phyloP scores from a whole-genome alignment of 2,329 filamentous ascomycete genomes.

The Microdochium nivale region DNA sequence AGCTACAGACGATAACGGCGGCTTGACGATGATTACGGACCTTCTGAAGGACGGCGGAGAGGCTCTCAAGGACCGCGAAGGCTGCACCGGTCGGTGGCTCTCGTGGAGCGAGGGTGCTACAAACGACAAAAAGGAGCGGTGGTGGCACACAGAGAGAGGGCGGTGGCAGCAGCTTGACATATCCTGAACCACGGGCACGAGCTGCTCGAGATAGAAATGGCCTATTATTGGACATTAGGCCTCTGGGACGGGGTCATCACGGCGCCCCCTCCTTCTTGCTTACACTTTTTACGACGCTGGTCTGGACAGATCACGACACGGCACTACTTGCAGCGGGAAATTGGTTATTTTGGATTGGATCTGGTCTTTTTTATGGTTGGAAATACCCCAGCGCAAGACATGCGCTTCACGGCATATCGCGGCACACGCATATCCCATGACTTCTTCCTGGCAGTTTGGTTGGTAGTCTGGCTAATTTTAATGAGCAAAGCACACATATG shows the following conservation, averaged over 20 bases:
- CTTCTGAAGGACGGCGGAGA: conserved; percentile 40
- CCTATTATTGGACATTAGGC: too few relatives aligned
- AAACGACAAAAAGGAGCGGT: conserved; percentile 36
- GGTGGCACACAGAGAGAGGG: conserved; percentile 41
- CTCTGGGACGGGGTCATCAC: too few relatives aligned
- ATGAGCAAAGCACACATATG: not conserved
- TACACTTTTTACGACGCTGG: not conserved
- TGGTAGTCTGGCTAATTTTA: not conserved
- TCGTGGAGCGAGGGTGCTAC: conserved; percentile 20
- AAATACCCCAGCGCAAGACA: not conserved
- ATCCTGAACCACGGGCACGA: not conserved
- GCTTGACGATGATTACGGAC: conserved; percentile 43
- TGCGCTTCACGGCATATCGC: not conserved
- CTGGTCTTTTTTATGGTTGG: not conserved
- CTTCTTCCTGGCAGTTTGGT: not conserved
- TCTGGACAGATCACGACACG: not conserved
- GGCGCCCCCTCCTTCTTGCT: too few relatives aligned
- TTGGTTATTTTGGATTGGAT: not conserved
- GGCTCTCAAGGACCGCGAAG: conserved; percentile 24
- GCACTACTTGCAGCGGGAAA: not conserved
- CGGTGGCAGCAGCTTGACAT: conserved; percentile 23
- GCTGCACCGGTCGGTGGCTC: conserved; percentile 41
- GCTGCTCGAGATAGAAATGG: not conserved
- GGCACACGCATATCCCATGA: not conserved
- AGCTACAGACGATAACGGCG: conserved; percentile 45